Evolutionary conservation across 129 eudicot species (phyloP), one percentile per base, ranked within the genome.

Genomic region (Apium graveolens): DNA sequence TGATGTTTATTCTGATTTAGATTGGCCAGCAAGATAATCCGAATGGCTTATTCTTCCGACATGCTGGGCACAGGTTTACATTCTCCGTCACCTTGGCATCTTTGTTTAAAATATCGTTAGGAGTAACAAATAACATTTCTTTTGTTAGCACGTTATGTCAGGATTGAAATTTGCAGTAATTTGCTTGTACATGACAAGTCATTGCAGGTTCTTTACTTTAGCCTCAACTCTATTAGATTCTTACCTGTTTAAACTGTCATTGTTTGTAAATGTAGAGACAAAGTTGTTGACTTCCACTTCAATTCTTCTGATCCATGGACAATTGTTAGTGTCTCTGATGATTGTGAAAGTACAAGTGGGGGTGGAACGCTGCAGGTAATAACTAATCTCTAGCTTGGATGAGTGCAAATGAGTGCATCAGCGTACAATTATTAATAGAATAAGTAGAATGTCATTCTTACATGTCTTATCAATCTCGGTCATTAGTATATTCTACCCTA

Each of bases 351-450:
- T 26, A 60, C 68, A 7, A 93, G 96, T 39, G 98, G 98, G 5
- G 98, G 97, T 78, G 98, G 97, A 35, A 95, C 98, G 0, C 87
- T 95, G 45, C 98, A 95, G 98, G 98, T 95, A 26, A n/a, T 38
- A 39, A 72, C 46, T 26, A n/a, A 32, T 48, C 51, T 38, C 48
- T 7, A 26, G 16, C 24, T 74, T 24, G n/a, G 14, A n/a, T 76
- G 27, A 26, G 69, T 29, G 66, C 66, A 57, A 24, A 57, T 21
- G 31, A 24, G 68, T n/a, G 68, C 68, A 60, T 60, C 11, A n/a
- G 34, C 31, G 1, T n/a, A 26, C 29, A 9, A 60, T 9, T 60
- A 26, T 17, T 60, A 60, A 60, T 60, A 60, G 16, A 60, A 60
- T n/a, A 9, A 60, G 13, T 60, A 60, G 68, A 10, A 26, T 60